Conservation (phyloP, 495 filamentous ascomycete genomes). For the Podospora australis region DNA sequence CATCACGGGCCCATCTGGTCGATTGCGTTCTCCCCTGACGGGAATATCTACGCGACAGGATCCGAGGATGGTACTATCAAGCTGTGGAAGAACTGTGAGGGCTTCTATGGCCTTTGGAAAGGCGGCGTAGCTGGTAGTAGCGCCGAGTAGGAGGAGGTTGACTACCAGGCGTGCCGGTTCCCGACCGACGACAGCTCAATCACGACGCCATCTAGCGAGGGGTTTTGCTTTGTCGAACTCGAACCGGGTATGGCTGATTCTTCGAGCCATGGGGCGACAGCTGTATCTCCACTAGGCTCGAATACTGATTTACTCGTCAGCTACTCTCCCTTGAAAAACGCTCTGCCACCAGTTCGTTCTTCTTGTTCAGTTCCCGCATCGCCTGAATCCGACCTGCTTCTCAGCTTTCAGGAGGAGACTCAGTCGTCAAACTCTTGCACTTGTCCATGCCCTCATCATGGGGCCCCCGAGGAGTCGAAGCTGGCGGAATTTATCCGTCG, state of each 20-base stretch:
- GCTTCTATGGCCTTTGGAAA: slow-evolving; percentile 49
- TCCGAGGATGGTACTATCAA: slow-evolving; percentile 98
- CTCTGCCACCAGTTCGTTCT: neutral
- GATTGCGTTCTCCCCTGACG: slow-evolving; percentile 86
- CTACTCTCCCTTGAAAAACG: neutral
- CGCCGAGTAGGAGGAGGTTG: slow-evolving; percentile 26
- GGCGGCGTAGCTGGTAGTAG: slow-evolving; percentile 27
- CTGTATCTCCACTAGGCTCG: neutral
- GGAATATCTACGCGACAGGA: slow-evolving; percentile 90
- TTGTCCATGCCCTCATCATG: no score
- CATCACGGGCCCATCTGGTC: slow-evolving; percentile 98
- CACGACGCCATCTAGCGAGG: neutral
- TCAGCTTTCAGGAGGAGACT: no score
- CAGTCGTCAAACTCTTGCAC: no score
- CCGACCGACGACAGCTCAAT: slow-evolving; percentile 11
- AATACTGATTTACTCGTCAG: slow-evolving; percentile 7
- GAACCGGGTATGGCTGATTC: neutral
- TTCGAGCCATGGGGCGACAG: slow-evolving; percentile 9
- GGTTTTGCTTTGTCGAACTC: neutral
- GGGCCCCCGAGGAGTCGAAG: neutral
- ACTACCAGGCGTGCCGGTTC: slow-evolving; percentile 8
- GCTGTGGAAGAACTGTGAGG: slow-evolving; percentile 61
- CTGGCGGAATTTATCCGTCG: neutral
- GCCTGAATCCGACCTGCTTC: neutral
- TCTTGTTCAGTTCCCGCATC: neutral